phyloP scores from a whole-genome alignment of 352 stramenopile genomes.

The Pythium monospermum region DNA sequence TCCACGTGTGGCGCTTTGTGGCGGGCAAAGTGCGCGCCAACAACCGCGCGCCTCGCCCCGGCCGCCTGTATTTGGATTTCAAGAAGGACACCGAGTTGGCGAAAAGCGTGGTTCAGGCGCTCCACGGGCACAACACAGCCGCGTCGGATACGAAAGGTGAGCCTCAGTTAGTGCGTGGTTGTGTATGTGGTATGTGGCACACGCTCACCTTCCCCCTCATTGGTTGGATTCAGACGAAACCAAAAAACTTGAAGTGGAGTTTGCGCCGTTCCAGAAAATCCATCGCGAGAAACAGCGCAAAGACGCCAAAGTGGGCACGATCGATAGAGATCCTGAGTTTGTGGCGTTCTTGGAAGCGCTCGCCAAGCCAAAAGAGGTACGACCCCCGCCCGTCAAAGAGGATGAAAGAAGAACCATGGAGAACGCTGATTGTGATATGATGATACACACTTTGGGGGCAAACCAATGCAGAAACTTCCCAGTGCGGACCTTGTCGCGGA shows the following conservation, averaged over 20 bases:
- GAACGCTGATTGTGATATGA: neutral
- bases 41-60: slow-evolving; percentile 44
- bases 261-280: slow-evolving; percentile 79
- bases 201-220: too few species aligned
- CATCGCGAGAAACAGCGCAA: slow-evolving; percentile 75
- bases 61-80: slow-evolving; percentile 69
- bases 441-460: too few species aligned
- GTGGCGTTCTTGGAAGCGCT: slow-evolving; percentile 71
- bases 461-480: slow-evolving; percentile 72
- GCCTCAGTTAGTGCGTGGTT: too few species aligned
- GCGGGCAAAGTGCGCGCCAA: slow-evolving; percentile 41
- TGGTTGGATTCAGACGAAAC: too few species aligned
- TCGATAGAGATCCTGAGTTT: slow-evolving; percentile 70
- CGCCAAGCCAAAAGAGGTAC: slow-evolving; percentile 56
- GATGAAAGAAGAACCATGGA: neutral
- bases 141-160: slow-evolving; percentile 34
- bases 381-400: too few species aligned
- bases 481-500: slow-evolving; percentile 56
- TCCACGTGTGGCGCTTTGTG: slow-evolving; percentile 64
- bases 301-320: slow-evolving; percentile 68
- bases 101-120: slow-evolving; percentile 38
- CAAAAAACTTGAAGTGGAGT: slow-evolving; percentile 64
- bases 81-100: slow-evolving; percentile 57
- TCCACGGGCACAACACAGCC: slow-evolving; percentile 47
- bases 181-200: too few species aligned